These are phyloP conservation scores for Evansstolkia leycettana DNA, from an alignment of 495 filamentous ascomycete species.

Conservation along the genomic window DNA sequence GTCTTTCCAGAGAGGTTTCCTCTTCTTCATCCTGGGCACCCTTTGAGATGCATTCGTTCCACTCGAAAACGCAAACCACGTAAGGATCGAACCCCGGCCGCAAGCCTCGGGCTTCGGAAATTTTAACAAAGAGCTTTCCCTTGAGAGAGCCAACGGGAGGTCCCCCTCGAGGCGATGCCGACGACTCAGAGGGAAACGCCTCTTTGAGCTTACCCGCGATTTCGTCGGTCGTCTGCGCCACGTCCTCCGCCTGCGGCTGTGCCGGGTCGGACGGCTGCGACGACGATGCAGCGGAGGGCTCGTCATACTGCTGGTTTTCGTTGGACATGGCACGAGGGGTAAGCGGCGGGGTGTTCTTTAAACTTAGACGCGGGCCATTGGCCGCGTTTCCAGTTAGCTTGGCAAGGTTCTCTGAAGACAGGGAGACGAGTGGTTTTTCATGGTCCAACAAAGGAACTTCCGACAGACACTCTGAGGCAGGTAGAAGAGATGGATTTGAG, in stretches of 20 bases:
- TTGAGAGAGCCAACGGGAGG: conserved; percentile 63
- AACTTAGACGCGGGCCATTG: conserved; percentile 39
- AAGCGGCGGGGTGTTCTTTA: conserved; percentile 81
- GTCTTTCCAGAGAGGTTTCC: conserved; percentile 24
- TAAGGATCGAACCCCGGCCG: conserved; percentile 79
- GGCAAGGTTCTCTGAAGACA: conserved; percentile 56
- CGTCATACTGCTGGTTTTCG: conserved; percentile 31
- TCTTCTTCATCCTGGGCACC: conserved; percentile 53
- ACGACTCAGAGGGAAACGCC: conserved; percentile 20
- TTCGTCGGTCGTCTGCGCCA: conserved; percentile 24
- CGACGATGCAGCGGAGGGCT: conserved; percentile 20
- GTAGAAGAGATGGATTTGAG: conserved; percentile 56
- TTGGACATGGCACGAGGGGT: conserved; percentile 77
- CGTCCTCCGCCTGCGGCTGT: conserved; percentile 12
- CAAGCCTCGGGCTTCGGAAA: conserved; percentile 71
- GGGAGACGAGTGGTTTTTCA: conserved; percentile 36
- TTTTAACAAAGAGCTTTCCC: conserved; percentile 82
- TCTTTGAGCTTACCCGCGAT: conserved; percentile 33
- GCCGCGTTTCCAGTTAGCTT: conserved; percentile 77
- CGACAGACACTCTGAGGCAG: conserved; percentile 43
- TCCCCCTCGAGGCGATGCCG: conserved; percentile 26
- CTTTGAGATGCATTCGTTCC: conserved; percentile 88
- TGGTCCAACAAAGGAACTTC: conserved; percentile 37
- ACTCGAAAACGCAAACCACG: conserved; percentile 92
- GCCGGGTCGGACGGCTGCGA: conserved; percentile 13